A percentile compares a stretch with the other conserved stretches of the same genome.
Evolutionary conservation across 2,329 filamentous ascomycete species (phyloP).

Genomic region (Penicillium sp.): DNA sequence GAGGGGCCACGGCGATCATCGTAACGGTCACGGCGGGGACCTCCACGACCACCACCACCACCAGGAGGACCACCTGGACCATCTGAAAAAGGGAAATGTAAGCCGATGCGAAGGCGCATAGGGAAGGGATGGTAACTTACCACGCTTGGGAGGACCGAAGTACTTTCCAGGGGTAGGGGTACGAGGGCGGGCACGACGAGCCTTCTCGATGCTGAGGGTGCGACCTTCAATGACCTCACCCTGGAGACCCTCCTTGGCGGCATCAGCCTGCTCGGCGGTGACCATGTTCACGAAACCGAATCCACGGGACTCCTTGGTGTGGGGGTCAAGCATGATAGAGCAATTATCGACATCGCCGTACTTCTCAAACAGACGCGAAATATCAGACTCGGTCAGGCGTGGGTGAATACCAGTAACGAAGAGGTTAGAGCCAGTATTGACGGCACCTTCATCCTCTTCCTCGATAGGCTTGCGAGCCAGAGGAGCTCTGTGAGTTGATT

Average conservation of each 20-base stretch:
- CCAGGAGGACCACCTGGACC: slow-evolving; percentile 40
- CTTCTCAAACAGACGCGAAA: slow-evolving; percentile 95
- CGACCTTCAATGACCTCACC: slow-evolving; percentile 93
- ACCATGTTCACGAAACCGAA: slow-evolving; percentile 99
- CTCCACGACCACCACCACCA: slow-evolving; percentile 39
- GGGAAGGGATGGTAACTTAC: slow-evolving; percentile 54
- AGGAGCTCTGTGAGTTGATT: slow-evolving; percentile 39
- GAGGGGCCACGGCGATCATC: slow-evolving; percentile 55
- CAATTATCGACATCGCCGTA: slow-evolving; percentile 98
- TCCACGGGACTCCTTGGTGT: slow-evolving; percentile 96
- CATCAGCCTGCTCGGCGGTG: slow-evolving; percentile 89
- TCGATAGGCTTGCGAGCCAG: slow-evolving; percentile 46
- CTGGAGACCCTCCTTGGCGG: slow-evolving; percentile 92
- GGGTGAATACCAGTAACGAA: slow-evolving; percentile 99
- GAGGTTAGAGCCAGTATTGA: slow-evolving; percentile 95
- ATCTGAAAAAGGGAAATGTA: slow-evolving; percentile 24
- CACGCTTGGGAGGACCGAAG: slow-evolving; percentile 96
- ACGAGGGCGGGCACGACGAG: slow-evolving; percentile 87
- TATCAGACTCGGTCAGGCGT: slow-evolving; percentile 81
- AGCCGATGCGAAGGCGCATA: not conserved
- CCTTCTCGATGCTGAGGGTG: slow-evolving; percentile 97
- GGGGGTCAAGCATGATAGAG: slow-evolving; percentile 98
- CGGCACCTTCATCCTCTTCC: slow-evolving; percentile 68
- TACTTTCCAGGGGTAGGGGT: slow-evolving; percentile 98
- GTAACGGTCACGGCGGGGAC: slow-evolving; percentile 47